Percentiles rank a stretch among this genome's conserved stretches.
phyloP scores from a whole-genome alignment of 768 basidiomycete species.

The Lactarius trivialis region DNA sequence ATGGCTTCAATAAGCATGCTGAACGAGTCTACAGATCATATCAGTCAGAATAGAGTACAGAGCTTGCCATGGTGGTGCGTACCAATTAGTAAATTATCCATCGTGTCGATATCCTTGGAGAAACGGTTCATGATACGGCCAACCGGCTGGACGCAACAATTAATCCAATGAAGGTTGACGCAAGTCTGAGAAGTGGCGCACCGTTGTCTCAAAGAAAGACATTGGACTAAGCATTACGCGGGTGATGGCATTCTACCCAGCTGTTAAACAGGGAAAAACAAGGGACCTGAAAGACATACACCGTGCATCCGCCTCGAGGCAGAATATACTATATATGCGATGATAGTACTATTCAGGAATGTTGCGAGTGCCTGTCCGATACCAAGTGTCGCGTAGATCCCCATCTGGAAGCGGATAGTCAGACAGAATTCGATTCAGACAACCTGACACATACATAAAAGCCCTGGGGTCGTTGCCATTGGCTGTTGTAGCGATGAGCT shows the following conservation, averaged over 20 bases:
- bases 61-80: not conserved
- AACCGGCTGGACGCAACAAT: conserved; percentile 45
- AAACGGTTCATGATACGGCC: conserved; percentile 90
- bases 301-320: conserved; percentile 66
- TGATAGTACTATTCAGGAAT: conserved; percentile 60
- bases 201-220: conserved; percentile 86
- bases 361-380: conserved; percentile 59
- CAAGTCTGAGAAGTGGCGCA: conserved; percentile 28
- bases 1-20: conserved; percentile 65
- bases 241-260: conserved; percentile 46
- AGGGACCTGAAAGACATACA: conserved; percentile 29
- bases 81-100: conserved; percentile 68
- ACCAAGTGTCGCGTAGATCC: conserved; percentile 70
- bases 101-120: conserved; percentile 79
- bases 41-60: conserved; percentile 3
- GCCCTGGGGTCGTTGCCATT: conserved; percentile 52
- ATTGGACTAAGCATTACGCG: conserved; percentile 81
- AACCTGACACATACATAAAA: conserved; percentile 56
- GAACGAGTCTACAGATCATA: conserved; percentile 45
- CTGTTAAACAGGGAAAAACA: not conserved
- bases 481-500: conserved; percentile 29
- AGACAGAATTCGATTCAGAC: not conserved
- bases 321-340: conserved; percentile 67
- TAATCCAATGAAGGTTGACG: conserved; percentile 12
- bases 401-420: conserved; percentile 48